Evolutionary conservation across 306 rosid species (phyloP), one percentile per base, ranked within the genome.

Genomic region (Pyrus pyrifolia): DNA sequence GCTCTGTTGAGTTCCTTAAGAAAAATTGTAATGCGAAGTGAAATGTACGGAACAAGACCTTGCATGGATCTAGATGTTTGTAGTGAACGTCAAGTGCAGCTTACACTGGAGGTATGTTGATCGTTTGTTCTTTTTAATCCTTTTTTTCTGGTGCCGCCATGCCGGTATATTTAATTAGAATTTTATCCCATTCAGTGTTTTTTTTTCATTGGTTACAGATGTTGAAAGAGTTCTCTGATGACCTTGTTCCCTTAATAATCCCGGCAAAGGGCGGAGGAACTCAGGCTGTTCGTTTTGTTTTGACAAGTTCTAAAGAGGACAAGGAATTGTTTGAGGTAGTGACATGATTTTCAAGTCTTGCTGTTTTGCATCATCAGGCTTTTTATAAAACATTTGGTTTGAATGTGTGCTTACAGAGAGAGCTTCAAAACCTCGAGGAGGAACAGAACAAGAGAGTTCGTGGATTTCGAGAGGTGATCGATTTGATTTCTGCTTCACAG

Each of bases 391-490:
- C 71, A 58, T 67, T 45, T 67, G 67, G 61, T 53, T 81, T 77
- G 71, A 42, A 67, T 55, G 19, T 27, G 18, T 15, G 18, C 31
- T 60, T 76, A 30, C 86, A 91, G 98, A 84, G 66, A 65, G 98
- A 90, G 82, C 88, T 88, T 76, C 87, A 42, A 80, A 67, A 70
- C 61, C 22, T 72, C 49, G 92, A 88, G 79, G 97, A 92, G 61
- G 86, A 86, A 83, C 87, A 90, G 76, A 88, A 58, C 83, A 90
- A 73, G 91, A 89, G 90, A 79, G 31, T 90, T 67, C 83, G 86
- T 71, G 98, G 97, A 46, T 95, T 95, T 59, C 93, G 97, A 77
- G 97, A 95, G 95, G 96, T 90, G 93, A 90, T 95, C 84, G 98
- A 95, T 75, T 84, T 88, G 93, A 89, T 95, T 78, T 95, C 98